Base-by-base conservation (phyloP, 208 protist genomes). In the Acanthamoeba quina region DNA sequence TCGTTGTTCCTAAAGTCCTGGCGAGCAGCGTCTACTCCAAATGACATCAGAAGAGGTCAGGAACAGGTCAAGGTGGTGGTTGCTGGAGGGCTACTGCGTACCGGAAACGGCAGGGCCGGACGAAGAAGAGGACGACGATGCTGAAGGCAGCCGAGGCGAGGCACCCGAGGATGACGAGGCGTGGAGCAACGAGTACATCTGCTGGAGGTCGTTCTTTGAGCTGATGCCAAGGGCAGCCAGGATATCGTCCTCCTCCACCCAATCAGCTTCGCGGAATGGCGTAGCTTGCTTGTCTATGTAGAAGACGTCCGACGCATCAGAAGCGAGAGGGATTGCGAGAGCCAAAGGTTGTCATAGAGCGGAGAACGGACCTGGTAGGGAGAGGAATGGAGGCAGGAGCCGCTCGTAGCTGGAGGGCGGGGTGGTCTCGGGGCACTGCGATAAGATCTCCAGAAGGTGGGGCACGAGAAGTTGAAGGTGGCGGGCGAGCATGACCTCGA, bases 371-470 rank as follows among this genome's bases (percentile, higher is more conserved):
- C 34, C 44, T 29, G 34, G 44, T 26, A 56, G 26, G 19, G 47
- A 56, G 13, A 56, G 44, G 86, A 72, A 72, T 31, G 86, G 60
- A 29, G 64, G 86, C 29, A 92, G 60, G 6, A 92, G 56, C 24
- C n/a, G 34, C 31, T 64, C 86, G 54, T 92, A 92, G 34, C 31
- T 26, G 21, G 86, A 64, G 26, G 86, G 86, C 24, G 52, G 58
- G 19, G 86, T 92, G 24, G 44, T 92, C 64, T 92, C 86, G 13
- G 86, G 86, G 7, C 31, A 58, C 44, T 74, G 86, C 26, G 86
- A 64, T 6, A 92, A 34, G 31, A 92, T 92, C 26, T 92, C 86
- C 17, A 92, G 86, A 6, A 92, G 58, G 64, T 74, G 60, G 19
- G 86, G 86, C 64, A 92, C 34, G 10, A 92, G 60, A 47, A 74